Evolutionary conservation across 164 flowering plant genomes (phyloP), one percentile per base, ranked within the genome.

Genomic region (Stephania yunnanensis): DNA sequence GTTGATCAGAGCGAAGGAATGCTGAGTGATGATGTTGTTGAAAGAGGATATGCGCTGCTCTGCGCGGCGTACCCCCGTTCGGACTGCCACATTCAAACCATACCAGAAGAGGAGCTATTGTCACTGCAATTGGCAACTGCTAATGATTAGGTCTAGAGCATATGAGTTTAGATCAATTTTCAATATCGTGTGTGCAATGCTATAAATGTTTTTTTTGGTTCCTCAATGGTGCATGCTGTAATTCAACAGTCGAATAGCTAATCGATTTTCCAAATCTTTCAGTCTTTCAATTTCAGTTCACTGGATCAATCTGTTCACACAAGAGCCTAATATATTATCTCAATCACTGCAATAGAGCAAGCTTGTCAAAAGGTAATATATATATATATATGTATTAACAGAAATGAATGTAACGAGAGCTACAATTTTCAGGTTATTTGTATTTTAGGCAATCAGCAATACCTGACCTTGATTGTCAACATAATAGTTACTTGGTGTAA

Each of bases 1-100:
- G 98, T 95, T 9, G 98, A 93, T 80, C 99, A 95, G 86, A 91
- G 91, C 71, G 99, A 92, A 30, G 99, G 98, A 0, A 95, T 95
- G 98, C 90, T 93, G 42, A 95, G 98, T 76, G 98, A 95, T 42
- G 98, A 93, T 75, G 99, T 95, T 30, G 86, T 95, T 45, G 96
- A 86, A 71, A 52, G 86, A 0, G 98, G 98, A 3, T 95, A 84
- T 76, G 87, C 97, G 0, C 81, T 93, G 68, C 80, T 92, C 6
- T 95, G 99, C 68, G 93, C 79, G 0, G 71, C 97, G 0, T 95
- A 93, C 73, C 99, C 97, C 0, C 83, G 85, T 9, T 92, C 97
- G 0, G 98, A 93, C 82, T 92, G 97, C 76, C 88, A 66, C 8
- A 86, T 93, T 67, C 80, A 76, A 75, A 86, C 83, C 55, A 95